Evolutionary conservation across 2,329 filamentous ascomycete genomes (phyloP), one percentile per base, ranked within the genome.

Genomic region (Colletotrichum viniferum): DNA sequence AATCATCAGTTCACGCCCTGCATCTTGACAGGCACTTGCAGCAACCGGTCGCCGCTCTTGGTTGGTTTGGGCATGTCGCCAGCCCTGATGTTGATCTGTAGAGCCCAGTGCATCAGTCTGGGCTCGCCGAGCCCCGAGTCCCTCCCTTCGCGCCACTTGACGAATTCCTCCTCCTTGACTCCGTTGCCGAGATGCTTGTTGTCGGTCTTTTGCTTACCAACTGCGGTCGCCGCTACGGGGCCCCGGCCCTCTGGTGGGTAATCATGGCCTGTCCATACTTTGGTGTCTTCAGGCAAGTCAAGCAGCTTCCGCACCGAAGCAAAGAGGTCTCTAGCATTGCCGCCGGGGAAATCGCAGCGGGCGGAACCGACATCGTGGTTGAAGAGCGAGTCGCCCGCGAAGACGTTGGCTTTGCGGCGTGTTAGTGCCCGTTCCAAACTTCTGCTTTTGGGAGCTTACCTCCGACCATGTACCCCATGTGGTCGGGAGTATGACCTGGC

Each of bases 231-330:
- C 0, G 89, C 80, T 1, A 84, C 73, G 0, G 88, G 85, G 0
- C 67, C 78, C 2, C 79, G 80, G 28, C 64, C 60, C 5, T 79
- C 77, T 0, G 86, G 84, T 0, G 89, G 88, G 73, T 91, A 91
- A 77, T 91, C 90, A 71, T 91, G 90, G 0, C 89, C 89, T 0
- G 86, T 88, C 85, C 88, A 91, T 60, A 91, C 84, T 64, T 85
- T 87, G 58, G 85, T 83, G 32, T 89, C 78, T 3, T 80, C 82
- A 0, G 86, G 85, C 2, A 91, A 67, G 26, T 77, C 72, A 0
- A 91, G 82, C 0, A 91, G 81, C 58, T 81, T 84, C 73, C 77
- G 84, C 0, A 79, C 85, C 1, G 89, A 90, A 4, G 79, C 62
- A 71, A 82, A 91, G 4, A 91, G 83, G 5, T 81, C 80, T 1